These are phyloP conservation scores for Cardamine resedifolia DNA, from an alignment of 345 rosid species.

Conservation along the genomic window DNA sequence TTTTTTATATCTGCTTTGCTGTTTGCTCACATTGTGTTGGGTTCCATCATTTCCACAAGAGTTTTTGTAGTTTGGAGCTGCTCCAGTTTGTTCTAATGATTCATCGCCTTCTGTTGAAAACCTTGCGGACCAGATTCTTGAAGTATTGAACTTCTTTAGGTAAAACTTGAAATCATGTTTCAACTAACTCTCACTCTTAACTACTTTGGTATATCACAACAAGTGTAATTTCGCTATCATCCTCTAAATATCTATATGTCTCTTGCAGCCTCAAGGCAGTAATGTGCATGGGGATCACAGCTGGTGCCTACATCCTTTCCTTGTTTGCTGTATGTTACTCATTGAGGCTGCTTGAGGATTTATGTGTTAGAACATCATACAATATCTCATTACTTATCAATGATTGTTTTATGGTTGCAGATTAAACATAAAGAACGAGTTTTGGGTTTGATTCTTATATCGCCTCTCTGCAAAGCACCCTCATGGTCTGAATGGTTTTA, in stretches of 20 bases:
- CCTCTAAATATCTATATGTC: neutral
- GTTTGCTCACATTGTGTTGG: slow-evolving; percentile 44
- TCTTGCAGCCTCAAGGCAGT: slow-evolving; percentile 77
- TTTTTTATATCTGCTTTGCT: neutral
- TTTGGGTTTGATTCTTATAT: slow-evolving; percentile 86
- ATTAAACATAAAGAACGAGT: slow-evolving; percentile 88
- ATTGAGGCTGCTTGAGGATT: neutral
- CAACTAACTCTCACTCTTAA: neutral
- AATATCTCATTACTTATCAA: neutral
- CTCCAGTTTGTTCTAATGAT: slow-evolving; percentile 57
- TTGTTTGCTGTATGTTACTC: slow-evolving; percentile 76
- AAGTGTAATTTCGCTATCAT: neutral
- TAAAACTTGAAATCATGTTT: slow-evolving; percentile 34
- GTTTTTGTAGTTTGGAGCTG: slow-evolving; percentile 96
- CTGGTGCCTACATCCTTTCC: slow-evolving; percentile 89
- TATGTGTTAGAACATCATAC: neutral
- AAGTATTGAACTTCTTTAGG: slow-evolving; percentile 89
- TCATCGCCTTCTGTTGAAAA: slow-evolving; percentile 65
- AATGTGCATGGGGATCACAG: slow-evolving; percentile 97
- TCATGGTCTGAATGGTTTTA: slow-evolving; percentile 95
- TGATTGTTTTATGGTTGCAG: slow-evolving; percentile 51
- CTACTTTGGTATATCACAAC: neutral
- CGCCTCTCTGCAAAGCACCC: slow-evolving; percentile 89
- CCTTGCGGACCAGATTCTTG: slow-evolving; percentile 89
- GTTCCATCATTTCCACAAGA: slow-evolving; percentile 58